Evolutionary conservation across 2,329 filamentous ascomycete species (phyloP).

Genomic region (Alternaria panax): DNA sequence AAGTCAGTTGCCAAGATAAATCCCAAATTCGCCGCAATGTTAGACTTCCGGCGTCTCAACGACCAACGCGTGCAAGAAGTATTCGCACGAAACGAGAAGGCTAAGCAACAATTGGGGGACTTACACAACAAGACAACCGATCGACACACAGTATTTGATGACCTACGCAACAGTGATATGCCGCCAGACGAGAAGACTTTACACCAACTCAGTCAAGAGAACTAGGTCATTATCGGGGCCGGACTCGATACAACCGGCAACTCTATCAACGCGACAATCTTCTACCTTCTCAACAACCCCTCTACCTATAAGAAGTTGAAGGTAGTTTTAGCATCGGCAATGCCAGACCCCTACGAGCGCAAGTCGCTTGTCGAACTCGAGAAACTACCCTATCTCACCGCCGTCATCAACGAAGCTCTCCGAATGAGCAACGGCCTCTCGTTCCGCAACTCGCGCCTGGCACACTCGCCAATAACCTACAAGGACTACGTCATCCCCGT

Average conservation of each 20-base stretch:
- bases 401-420: neutral
- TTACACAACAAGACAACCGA: neutral
- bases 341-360: neutral
- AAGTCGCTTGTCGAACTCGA: neutral
- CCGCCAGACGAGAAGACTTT: neutral
- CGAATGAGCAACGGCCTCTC: neutral
- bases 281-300: neutral
- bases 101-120: neutral
- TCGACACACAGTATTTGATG: neutral
- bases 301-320: neutral
- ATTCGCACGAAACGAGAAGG: neutral
- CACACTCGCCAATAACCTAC: neutral
- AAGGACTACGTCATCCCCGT: neutral
- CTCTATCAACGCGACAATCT: neutral
- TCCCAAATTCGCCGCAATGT: neutral
- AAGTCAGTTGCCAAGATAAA: neutral
- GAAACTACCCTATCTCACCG: neutral
- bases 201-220: neutral
- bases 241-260: neutral
- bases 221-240: neutral
- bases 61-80: neutral
- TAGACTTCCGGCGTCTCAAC: neutral
- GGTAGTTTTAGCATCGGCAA: neutral
- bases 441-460: neutral
- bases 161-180: neutral